Percentiles rank a stretch among this genome's conserved stretches.
These are phyloP conservation scores for Hanseniaspora hatyaiensis DNA, from an alignment of 805 yeast genomes.

Conservation along the genomic window DNA sequence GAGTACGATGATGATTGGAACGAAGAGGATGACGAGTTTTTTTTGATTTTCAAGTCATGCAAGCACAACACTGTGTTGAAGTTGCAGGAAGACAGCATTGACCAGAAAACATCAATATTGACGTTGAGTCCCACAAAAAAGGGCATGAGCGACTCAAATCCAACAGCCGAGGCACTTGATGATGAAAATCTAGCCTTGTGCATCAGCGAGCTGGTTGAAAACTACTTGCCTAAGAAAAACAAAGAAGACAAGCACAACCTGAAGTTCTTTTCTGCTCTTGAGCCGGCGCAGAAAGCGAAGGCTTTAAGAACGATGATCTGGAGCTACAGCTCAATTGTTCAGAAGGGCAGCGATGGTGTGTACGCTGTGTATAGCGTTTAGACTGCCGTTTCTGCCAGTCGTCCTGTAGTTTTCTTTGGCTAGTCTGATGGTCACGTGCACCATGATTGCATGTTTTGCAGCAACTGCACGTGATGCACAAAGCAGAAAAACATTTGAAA, in stretches of 20 bases:
- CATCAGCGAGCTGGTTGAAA: conserved; percentile 1
- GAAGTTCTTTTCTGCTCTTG: neutral
- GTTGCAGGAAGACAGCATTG: neutral
- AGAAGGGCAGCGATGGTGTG: conserved; percentile 1
- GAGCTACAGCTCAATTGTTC: neutral
- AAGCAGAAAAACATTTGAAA: no score
- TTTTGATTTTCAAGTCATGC: conserved; percentile 14
- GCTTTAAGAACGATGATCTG: neutral
- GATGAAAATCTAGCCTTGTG: conserved; percentile 11
- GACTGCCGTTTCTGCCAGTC: no score
- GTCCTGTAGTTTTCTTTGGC: no score
- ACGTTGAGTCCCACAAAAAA: neutral
- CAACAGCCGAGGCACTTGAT: neutral
- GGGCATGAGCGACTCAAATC: neutral
- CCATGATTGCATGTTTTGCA: no score
- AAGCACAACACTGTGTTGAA: conserved; percentile 13
- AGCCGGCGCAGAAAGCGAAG: neutral
- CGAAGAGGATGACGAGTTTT: conserved; percentile 5
- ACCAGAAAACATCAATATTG: neutral
- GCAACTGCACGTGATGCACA: no score
- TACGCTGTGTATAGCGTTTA: neutral
- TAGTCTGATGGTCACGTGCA: no score
- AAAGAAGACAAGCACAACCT: neutral
- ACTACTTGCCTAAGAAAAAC: conserved; percentile 7
- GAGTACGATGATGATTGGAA: conserved; percentile 11